These are phyloP conservation scores for Botrytis aclada DNA, from an alignment of 2,329 filamentous ascomycete genomes.

Conservation along the genomic window DNA sequence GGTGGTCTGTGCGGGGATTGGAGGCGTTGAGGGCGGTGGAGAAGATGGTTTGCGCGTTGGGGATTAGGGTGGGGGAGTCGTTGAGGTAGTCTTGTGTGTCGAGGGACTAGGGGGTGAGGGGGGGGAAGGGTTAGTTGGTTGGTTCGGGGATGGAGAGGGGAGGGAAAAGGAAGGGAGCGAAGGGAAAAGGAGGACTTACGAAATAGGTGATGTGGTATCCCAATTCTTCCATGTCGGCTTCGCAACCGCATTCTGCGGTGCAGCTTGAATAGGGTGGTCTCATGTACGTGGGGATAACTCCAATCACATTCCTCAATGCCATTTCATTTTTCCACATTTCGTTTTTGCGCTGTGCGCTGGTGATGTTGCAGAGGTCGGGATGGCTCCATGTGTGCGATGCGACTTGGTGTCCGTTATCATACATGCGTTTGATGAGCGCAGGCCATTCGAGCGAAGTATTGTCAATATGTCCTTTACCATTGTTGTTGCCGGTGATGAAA, in stretches of 20 bases:
- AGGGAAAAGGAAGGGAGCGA: no score
- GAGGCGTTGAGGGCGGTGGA: constrained; percentile 18
- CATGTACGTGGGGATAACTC: constrained; percentile 54
- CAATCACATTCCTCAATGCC: constrained; percentile 52
- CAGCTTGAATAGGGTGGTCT: constrained; percentile 46
- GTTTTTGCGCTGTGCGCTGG: constrained; percentile 43
- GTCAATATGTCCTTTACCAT: constrained; percentile 52
- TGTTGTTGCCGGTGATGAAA: constrained; percentile 45
- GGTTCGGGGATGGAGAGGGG: background rate
- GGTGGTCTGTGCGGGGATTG: constrained; percentile 30
- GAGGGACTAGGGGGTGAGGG: constrained; percentile 28
- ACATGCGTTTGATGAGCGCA: constrained; percentile 33
- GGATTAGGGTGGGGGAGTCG: constrained; percentile 42
- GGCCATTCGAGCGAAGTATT: constrained; percentile 45
- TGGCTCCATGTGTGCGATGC: constrained; percentile 57
- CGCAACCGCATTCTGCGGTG: constrained; percentile 37
- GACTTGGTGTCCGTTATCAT: constrained; percentile 54
- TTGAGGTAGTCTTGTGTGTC: constrained; percentile 52
- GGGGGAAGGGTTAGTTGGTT: constrained; percentile 2
- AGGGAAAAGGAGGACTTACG: constrained; percentile 28
- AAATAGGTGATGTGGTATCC: constrained; percentile 51
- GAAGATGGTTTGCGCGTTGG: constrained; percentile 44
- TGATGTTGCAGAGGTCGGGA: constrained; percentile 45
- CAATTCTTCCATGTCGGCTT: constrained; percentile 40
- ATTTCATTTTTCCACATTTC: constrained; percentile 53